Conservation (phyloP, 2,329 filamentous ascomycete genomes). For the Amauroascus verrucosus region DNA sequence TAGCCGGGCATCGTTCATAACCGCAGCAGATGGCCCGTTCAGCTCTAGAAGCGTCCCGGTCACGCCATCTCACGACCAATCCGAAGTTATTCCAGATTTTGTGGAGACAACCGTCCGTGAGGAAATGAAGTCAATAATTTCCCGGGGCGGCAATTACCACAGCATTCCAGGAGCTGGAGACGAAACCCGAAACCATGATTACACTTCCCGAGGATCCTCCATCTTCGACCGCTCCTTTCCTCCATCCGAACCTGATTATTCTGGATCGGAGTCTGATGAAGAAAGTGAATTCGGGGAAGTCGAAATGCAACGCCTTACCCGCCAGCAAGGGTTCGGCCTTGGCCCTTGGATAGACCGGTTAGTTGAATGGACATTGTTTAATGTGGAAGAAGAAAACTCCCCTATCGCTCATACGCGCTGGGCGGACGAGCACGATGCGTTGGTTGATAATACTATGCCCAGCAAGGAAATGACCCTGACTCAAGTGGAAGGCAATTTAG, state of each 20-base stretch:
- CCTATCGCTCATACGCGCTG: slow-evolving; percentile 3
- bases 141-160: not conserved
- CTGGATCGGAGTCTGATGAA: slow-evolving; percentile 18
- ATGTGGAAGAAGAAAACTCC: slow-evolving; percentile 39
- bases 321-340: slow-evolving; percentile 45
- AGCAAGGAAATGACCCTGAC: not conserved
- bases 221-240: slow-evolving; percentile 16
- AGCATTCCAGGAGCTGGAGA: not conserved
- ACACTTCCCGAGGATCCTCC: slow-evolving; percentile 15
- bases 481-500: slow-evolving; percentile 17
- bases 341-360: slow-evolving; percentile 49
- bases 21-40: not conserved
- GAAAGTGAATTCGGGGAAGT: slow-evolving; percentile 41
- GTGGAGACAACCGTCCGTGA: slow-evolving; percentile 37
- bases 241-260: slow-evolving; percentile 18
- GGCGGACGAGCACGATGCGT: slow-evolving; percentile 19
- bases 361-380: slow-evolving; percentile 49
- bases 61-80: slow-evolving; percentile 17
- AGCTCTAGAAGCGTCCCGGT: slow-evolving; percentile 17
- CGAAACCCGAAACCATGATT: slow-evolving; percentile 17
- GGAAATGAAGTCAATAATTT: slow-evolving; percentile 28
- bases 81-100: slow-evolving; percentile 39
- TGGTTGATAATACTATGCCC: not conserved
- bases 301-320: slow-evolving; percentile 44
- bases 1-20: slow-evolving; percentile 30